Evolutionary conservation across 2,329 filamentous ascomycete genomes (phyloP).

Genomic region (Aspergillus uvarum): DNA sequence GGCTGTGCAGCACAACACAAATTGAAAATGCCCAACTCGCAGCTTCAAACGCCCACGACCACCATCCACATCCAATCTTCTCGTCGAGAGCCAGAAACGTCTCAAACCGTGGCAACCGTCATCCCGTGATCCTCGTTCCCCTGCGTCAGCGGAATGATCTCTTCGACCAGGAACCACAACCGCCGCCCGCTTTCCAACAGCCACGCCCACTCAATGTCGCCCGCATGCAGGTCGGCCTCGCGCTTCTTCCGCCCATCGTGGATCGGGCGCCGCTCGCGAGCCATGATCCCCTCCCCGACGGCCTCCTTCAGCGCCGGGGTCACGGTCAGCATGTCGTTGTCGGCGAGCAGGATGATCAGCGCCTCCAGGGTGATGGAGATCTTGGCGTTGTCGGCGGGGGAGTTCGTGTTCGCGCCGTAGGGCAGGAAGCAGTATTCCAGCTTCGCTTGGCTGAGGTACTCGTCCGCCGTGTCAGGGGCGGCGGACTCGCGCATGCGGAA

Average conservation of each 20-base stretch:
- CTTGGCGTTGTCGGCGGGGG: conserved; percentile 68
- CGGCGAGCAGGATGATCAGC: conserved; percentile 56
- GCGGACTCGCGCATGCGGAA: conserved; percentile 49
- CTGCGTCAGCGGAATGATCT: conserved; percentile 23
- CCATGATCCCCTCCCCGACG: conserved; percentile 54
- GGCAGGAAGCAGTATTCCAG: conserved; percentile 64
- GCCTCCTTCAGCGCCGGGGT: conserved; percentile 44
- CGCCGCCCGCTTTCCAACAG: conserved; percentile 44
- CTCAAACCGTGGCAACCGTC: background rate
- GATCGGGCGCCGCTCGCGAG: conserved; percentile 48
- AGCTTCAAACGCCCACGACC: too few species aligned
- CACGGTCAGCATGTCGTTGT: conserved; percentile 33
- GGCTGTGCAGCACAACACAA: background rate
- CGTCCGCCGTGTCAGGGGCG: conserved; percentile 39
- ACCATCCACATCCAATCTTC: background rate
- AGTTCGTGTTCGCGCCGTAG: conserved; percentile 61
- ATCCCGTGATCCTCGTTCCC: background rate
- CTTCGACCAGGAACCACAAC: conserved; percentile 38
- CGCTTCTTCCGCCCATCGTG: conserved; percentile 47
- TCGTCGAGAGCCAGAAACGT: too few species aligned
- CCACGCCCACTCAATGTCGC: conserved; percentile 40
- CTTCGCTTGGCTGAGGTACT: conserved; percentile 50
- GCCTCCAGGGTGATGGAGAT: conserved; percentile 68
- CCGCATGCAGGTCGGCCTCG: conserved; percentile 19
- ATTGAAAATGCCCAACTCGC: background rate